These are phyloP conservation scores for Ophiocordyceps sinensis DNA, from an alignment of 2,329 filamentous ascomycete species.

Conservation along the genomic window DNA sequence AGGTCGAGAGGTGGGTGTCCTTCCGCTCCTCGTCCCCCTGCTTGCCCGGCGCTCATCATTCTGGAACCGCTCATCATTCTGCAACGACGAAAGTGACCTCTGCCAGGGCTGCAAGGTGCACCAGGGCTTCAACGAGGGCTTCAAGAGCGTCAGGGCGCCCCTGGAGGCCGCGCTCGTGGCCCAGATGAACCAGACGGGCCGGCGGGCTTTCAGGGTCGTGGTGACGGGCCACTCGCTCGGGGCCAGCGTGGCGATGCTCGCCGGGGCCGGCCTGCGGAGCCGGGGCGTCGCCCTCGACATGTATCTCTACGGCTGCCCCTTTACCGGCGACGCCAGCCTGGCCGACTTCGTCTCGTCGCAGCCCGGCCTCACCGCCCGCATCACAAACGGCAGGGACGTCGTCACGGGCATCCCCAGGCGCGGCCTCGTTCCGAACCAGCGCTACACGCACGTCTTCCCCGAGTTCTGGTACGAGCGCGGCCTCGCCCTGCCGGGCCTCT, in stretches of 20 bases:
- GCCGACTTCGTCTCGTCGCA: slow-evolving; percentile 35
- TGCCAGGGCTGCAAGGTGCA: slow-evolving; percentile 34
- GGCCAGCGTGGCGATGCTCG: slow-evolving; percentile 47
- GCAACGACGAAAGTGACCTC: too few species aligned
- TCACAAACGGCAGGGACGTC: slow-evolving; percentile 53
- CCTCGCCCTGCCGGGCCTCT: slow-evolving; percentile 12
- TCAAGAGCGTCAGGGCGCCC: slow-evolving; percentile 32
- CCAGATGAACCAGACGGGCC: slow-evolving; percentile 23
- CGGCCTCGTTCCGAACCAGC: slow-evolving; percentile 19
- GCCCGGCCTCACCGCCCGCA: slow-evolving; percentile 38
- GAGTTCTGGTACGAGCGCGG: slow-evolving; percentile 46
- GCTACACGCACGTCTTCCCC: slow-evolving; percentile 47
- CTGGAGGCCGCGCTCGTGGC: slow-evolving; percentile 28
- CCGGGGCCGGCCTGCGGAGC: slow-evolving; percentile 38
- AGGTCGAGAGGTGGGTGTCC: too few species aligned
- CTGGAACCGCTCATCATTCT: too few species aligned
- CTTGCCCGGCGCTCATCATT: too few species aligned
- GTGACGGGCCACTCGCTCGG: slow-evolving; percentile 55
- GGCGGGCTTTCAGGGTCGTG: slow-evolving; percentile 30
- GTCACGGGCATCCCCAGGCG: slow-evolving; percentile 48
- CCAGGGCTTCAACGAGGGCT: slow-evolving; percentile 41
- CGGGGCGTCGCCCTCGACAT: slow-evolving; percentile 33
- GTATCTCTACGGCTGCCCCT: slow-evolving; percentile 54
- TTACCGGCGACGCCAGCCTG: slow-evolving; percentile 36
- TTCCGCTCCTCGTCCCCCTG: too few species aligned